These are phyloP conservation scores for Leccinum sublutescens DNA, from an alignment of 768 basidiomycete species.

Conservation along the genomic window DNA sequence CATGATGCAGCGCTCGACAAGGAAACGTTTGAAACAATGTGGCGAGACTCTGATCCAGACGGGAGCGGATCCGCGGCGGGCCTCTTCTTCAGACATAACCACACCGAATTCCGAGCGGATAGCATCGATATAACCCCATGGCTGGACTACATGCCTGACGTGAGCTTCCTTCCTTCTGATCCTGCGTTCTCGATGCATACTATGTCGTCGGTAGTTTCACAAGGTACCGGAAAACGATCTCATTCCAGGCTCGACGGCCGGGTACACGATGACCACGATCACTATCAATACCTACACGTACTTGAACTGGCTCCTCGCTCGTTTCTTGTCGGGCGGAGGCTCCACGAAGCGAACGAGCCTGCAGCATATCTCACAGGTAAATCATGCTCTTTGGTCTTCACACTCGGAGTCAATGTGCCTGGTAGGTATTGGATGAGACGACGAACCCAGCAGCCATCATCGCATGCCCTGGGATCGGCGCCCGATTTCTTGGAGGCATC, in stretches of 20 bases:
- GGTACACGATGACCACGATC: constrained; percentile 62
- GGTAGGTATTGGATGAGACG: constrained; percentile 15
- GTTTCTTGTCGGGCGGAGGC: constrained; percentile 64
- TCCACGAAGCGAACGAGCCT: constrained; percentile 54
- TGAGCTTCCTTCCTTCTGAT: constrained; percentile 25
- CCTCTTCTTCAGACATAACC: constrained; percentile 61
- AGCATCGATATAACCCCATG: constrained; percentile 26
- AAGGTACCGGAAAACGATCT: constrained; percentile 42
- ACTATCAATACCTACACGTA: constrained; percentile 67
- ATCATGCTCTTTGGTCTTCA: too few relatives aligned
- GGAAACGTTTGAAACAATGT: constrained; percentile 74
- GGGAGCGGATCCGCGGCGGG: constrained; percentile 45
- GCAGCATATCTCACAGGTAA: constrained; percentile 66
- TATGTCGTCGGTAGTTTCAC: constrained; percentile 27
- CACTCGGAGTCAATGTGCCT: not conserved
- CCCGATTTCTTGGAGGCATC: constrained; percentile 49
- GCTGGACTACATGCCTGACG: constrained; percentile 55
- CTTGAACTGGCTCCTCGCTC: constrained; percentile 58
- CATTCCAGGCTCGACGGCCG: constrained; percentile 41
- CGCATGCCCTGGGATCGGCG: constrained; percentile 68
- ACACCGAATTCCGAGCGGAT: constrained; percentile 58
- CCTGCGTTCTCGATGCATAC: not conserved
- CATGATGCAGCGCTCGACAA: constrained; percentile 54
- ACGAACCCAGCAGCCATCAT: constrained; percentile 45
- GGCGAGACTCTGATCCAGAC: constrained; percentile 64